These are phyloP conservation scores for Pythium rhizo-oryzae DNA, from an alignment of 352 stramenopile species.

Conservation along the genomic window DNA sequence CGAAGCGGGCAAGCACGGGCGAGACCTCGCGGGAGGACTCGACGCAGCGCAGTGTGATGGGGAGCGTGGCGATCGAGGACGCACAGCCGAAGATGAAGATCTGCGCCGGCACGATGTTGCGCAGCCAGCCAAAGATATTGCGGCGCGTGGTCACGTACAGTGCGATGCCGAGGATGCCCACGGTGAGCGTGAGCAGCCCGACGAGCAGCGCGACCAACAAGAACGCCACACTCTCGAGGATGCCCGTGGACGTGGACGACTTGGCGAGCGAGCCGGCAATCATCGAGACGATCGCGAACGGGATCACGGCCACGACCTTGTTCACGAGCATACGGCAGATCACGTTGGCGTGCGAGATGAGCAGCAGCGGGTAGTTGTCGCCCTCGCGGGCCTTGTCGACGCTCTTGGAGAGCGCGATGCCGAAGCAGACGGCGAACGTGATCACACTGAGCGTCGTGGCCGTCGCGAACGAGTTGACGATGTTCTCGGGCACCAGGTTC, in stretches of 20 bases:
- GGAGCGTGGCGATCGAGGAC: slow-evolving; percentile 81
- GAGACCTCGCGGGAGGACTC: slow-evolving; percentile 66
- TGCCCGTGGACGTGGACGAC: slow-evolving; percentile 41
- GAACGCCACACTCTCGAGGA: slow-evolving; percentile 55
- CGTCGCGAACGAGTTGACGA: slow-evolving; percentile 55
- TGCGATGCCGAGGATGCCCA: slow-evolving; percentile 58
- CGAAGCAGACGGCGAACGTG: slow-evolving; percentile 71
- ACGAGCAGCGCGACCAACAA: slow-evolving; percentile 46
- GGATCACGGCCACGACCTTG: slow-evolving; percentile 63
- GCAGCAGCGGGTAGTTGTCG: slow-evolving; percentile 65
- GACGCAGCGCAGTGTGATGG: slow-evolving; percentile 74
- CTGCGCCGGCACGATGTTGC: slow-evolving; percentile 66
- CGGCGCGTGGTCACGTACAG: slow-evolving; percentile 59
- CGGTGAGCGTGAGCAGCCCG: slow-evolving; percentile 45
- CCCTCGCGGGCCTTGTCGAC: slow-evolving; percentile 47
- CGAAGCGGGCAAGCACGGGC: slow-evolving; percentile 54
- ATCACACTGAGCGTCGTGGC: slow-evolving; percentile 70
- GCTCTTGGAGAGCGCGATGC: slow-evolving; percentile 63
- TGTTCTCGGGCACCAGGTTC: slow-evolving; percentile 68
- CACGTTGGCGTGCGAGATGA: slow-evolving; percentile 66
- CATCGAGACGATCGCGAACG: slow-evolving; percentile 73
- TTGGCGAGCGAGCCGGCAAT: slow-evolving; percentile 63
- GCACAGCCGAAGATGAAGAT: slow-evolving; percentile 78
- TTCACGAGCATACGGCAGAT: slow-evolving; percentile 75
- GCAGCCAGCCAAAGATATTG: slow-evolving; percentile 72